phyloP scores from a whole-genome alignment of 768 basidiomycete species.

The Mycena vitilis region DNA sequence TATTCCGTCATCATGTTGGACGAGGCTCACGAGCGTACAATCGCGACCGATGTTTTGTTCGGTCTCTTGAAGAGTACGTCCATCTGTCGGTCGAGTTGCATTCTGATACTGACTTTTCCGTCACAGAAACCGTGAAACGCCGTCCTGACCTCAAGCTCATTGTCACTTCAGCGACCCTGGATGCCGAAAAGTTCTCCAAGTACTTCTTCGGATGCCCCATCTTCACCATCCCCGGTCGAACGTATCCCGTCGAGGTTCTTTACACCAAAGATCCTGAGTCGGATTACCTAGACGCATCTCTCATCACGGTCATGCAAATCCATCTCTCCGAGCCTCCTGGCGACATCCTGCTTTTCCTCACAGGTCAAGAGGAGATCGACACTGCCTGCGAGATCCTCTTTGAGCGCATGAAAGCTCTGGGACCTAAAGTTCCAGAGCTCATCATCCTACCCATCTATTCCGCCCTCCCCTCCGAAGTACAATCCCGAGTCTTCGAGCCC shows the following conservation, averaged over 20 bases:
- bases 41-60: slow-evolving; percentile 98
- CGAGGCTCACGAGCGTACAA: slow-evolving; percentile 98
- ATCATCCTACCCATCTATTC: slow-evolving; percentile 98
- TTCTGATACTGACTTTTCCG: background rate
- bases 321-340: slow-evolving; percentile 98
- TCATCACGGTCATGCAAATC: slow-evolving; percentile 99
- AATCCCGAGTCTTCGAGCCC: slow-evolving; percentile 97
- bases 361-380: slow-evolving; percentile 99
- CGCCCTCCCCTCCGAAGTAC: slow-evolving; percentile 96
- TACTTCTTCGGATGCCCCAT: slow-evolving; percentile 99
- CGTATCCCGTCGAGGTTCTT: slow-evolving; percentile 98
- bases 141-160: slow-evolving; percentile 97
- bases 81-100: background rate
- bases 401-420: slow-evolving; percentile 98
- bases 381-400: slow-evolving; percentile 96
- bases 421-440: slow-evolving; percentile 98
- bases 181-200: slow-evolving; percentile 99
- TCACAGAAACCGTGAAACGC: slow-evolving; percentile 90
- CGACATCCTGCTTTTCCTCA: slow-evolving; percentile 96
- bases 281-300: slow-evolving; percentile 97
- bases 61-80: slow-evolving; percentile 90
- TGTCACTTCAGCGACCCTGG: slow-evolving; percentile 98
- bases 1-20: slow-evolving; percentile 99
- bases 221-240: slow-evolving; percentile 99
- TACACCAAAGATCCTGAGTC: slow-evolving; percentile 99